Base-by-base conservation (phyloP, 2,329 filamentous ascomycete genomes). In the Cadophora luteo-olivacea region DNA sequence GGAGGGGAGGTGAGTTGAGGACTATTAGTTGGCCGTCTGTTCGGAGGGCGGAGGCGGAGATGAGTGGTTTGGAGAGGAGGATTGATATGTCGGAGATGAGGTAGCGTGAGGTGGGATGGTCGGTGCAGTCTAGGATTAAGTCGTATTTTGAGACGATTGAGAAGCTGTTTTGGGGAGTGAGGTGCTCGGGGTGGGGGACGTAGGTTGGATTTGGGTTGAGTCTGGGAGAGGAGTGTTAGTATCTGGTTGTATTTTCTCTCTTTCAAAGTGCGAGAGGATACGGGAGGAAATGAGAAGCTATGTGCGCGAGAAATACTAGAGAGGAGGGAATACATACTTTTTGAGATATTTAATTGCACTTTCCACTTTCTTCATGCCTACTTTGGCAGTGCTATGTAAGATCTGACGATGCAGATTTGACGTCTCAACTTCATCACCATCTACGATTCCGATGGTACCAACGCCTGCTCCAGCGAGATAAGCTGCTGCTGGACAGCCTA, bases 321-420 rank as follows among this genome's bases (percentile, higher is more conserved):
- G 25, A 54, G 25, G 32, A 14, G 58, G 41, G 25, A 51, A 57
- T 24, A 75, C 82, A 58, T 76, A 90, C 87, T 83, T 81, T 73
- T 80, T 81, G 4, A 92, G 78, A 74, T 85, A 89, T 19, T 83
- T 78, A 64, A 90, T 84, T 4, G 91, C 91, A 77, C 93, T 97
- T 66, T 93, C 88, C 2, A 96, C 93, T 80, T 98, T 98, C 67
- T 83, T 84, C 82, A 87, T 87, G 12, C 92, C 92, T 4, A 97
- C 88, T 63, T 88, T 87, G 3, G 83, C 82, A 0, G 89, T 92
- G 2, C 86, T 85, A 78, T 99, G 95, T 38, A 94, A 86, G 62
- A 98, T 89, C 80, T 99, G 96, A 0, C 96, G 90, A 82, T 98
- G 96, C 16, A 99, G 84, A 77, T 99, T 99, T 33, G 94, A 97